Conservation (phyloP, 106 monocot genomes). For the Apostasia shenzhenica region DNA sequence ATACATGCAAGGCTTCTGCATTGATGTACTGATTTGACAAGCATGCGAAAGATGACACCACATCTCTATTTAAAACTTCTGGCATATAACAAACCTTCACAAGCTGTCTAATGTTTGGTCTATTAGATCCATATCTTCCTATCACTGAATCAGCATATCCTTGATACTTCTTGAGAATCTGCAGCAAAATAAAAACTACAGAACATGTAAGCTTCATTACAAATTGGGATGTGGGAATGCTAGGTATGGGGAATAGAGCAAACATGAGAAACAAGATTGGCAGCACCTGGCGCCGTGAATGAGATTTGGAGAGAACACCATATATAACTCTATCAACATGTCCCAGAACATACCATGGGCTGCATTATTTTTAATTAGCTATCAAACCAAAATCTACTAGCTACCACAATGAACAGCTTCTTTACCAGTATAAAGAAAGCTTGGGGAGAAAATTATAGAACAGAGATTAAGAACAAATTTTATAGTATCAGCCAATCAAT, state of each 20-base stretch:
- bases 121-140: slow-evolving; percentile 37
- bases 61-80: too few relatives aligned
- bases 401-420: too few relatives aligned
- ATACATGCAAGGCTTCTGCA: too few relatives aligned
- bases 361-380: slow-evolving; percentile 13
- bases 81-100: slow-evolving; percentile 56
- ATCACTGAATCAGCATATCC: slow-evolving; percentile 67
- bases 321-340: slow-evolving; percentile 68
- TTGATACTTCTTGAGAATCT: slow-evolving; percentile 86
- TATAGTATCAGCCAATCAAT: too few relatives aligned
- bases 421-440: too few relatives aligned
- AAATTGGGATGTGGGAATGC: not conserved
- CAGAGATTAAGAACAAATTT: too few relatives aligned
- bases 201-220: not conserved
- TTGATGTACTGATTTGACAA: too few relatives aligned
- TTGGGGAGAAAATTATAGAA: too few relatives aligned
- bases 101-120: slow-evolving; percentile 69
- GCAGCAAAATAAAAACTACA: slow-evolving; percentile 7
- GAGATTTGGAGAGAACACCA: slow-evolving; percentile 22
- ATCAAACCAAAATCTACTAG: too few relatives aligned
- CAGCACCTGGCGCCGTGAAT: slow-evolving; percentile 76
- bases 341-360: slow-evolving; percentile 83
- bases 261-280: not conserved
- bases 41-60: too few relatives aligned
- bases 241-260: not conserved